Evolutionary conservation across 805 yeast genomes (phyloP).

Genomic region (Yarrowia alimentaria): DNA sequence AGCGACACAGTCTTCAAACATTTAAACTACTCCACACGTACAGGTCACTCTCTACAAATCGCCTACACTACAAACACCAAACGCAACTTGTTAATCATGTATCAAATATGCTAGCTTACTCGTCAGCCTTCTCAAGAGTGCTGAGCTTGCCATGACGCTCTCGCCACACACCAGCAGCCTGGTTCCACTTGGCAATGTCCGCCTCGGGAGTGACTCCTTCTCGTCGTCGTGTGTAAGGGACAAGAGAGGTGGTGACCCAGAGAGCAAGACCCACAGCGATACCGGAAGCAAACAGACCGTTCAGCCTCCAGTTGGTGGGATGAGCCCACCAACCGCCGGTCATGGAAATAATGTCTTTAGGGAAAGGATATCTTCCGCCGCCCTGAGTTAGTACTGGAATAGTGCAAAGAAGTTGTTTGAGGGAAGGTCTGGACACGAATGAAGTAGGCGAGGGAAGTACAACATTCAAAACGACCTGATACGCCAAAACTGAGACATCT

Average conservation of each 20-base stretch:
- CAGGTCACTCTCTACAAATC: too few relatives aligned
- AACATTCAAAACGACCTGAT: background rate
- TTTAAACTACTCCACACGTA: too few relatives aligned
- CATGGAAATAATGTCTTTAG: slow-evolving; percentile 22
- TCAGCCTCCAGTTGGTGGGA: slow-evolving; percentile 51
- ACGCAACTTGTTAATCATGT: too few relatives aligned
- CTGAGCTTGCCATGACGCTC: slow-evolving; percentile 22
- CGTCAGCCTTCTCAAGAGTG: slow-evolving; percentile 8
- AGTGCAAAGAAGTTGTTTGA: background rate
- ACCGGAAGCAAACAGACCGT: slow-evolving; percentile 40
- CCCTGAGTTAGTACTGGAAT: slow-evolving; percentile 15
- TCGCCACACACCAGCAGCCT: slow-evolving; percentile 42
- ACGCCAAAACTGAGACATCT: too few relatives aligned
- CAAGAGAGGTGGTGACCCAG: slow-evolving; percentile 39
- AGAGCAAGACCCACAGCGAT: slow-evolving; percentile 44
- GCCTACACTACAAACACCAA: too few relatives aligned
- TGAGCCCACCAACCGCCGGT: slow-evolving; percentile 58
- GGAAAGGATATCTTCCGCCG: slow-evolving; percentile 28
- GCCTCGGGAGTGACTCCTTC: slow-evolving; percentile 42
- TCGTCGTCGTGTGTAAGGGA: slow-evolving; percentile 37
- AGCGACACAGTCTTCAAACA: too few relatives aligned
- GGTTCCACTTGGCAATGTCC: slow-evolving; percentile 47
- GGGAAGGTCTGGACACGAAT: too few relatives aligned
- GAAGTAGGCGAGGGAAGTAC: too few relatives aligned
- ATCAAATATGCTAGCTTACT: background rate